These are phyloP conservation scores for Pyrenochaeta sp. DNA, from an alignment of 2,329 filamentous ascomycete genomes.

Conservation along the genomic window DNA sequence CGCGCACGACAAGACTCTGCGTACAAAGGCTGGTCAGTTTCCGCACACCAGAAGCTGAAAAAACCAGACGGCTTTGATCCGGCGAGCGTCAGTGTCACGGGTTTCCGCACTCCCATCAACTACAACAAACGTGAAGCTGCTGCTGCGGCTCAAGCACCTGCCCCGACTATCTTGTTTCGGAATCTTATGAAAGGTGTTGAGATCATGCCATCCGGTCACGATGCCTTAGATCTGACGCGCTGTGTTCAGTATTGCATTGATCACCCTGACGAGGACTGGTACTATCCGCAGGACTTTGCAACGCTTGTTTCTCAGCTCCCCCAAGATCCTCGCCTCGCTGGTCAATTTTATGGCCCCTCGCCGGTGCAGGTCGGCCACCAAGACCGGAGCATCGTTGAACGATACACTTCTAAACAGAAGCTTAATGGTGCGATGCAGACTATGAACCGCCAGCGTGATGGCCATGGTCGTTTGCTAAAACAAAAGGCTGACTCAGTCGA, in stretches of 20 bases:
- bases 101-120: slow-evolving; percentile 19
- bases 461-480: slow-evolving; percentile 7
- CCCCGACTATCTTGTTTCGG: slow-evolving; percentile 19
- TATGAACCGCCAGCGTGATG: slow-evolving; percentile 2
- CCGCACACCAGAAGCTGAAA: slow-evolving; percentile 12
- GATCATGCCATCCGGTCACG: slow-evolving; percentile 17
- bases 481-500: slow-evolving; percentile 1
- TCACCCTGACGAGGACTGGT: slow-evolving; percentile 25
- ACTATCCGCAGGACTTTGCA: slow-evolving; percentile 24
- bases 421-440: neutral
- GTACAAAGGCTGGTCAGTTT: slow-evolving; percentile 26
- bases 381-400: slow-evolving; percentile 17
- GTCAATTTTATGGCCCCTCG: slow-evolving; percentile 18
- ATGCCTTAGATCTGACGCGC: slow-evolving; percentile 36
- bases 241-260: slow-evolving; percentile 24
- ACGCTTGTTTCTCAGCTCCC: neutral
- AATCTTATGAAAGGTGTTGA: slow-evolving; percentile 24
- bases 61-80: slow-evolving; percentile 17
- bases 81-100: slow-evolving; percentile 23
- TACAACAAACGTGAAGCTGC: neutral
- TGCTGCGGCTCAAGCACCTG: neutral
- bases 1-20: slow-evolving; percentile 12
- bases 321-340: neutral
- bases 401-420: slow-evolving; percentile 11
- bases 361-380: slow-evolving; percentile 8